Evolutionary conservation across 202 grass and related monocot species (phyloP).

Genomic region (Eragrostis tef): DNA sequence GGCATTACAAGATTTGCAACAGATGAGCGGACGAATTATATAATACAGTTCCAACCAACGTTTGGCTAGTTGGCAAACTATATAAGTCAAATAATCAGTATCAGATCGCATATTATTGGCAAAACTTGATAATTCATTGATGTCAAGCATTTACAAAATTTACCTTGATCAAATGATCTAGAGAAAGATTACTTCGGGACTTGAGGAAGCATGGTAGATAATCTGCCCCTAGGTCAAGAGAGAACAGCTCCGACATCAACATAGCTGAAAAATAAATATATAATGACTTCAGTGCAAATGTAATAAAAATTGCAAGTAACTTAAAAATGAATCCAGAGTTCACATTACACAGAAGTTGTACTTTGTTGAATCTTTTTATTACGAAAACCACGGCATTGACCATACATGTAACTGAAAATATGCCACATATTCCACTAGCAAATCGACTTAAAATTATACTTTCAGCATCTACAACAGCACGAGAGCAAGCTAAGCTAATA

Average conservation of each 20-base stretch:
- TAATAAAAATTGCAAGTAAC: constrained; percentile 1
- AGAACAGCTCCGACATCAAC: constrained; percentile 90
- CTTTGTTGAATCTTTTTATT: constrained; percentile 22
- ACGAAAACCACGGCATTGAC: background rate
- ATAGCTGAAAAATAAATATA: constrained; percentile 61
- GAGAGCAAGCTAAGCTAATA: background rate
- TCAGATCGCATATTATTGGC: constrained; percentile 38
- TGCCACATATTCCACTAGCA: background rate
- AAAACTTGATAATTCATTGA: constrained; percentile 70
- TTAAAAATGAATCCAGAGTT: background rate
- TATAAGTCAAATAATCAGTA: background rate
- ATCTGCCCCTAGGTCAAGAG: constrained; percentile 86
- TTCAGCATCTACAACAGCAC: background rate
- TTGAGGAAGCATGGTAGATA: constrained; percentile 83
- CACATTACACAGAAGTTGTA: constrained; percentile 5
- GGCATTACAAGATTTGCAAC: too few species aligned
- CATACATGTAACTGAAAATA: background rate
- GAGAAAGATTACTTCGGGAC: constrained; percentile 70
- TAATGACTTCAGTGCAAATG: constrained; percentile 1
- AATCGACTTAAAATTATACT: background rate
- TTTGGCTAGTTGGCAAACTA: background rate
- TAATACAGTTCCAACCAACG: background rate
- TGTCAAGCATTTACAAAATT: constrained; percentile 46
- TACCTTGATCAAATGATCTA: constrained; percentile 27
- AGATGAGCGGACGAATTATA: too few species aligned